Percentiles rank a stretch among this genome's conserved stretches.
Evolutionary conservation across 2,329 filamentous ascomycete genomes (phyloP).

Genomic region (Neofusicoccum sp.): DNA sequence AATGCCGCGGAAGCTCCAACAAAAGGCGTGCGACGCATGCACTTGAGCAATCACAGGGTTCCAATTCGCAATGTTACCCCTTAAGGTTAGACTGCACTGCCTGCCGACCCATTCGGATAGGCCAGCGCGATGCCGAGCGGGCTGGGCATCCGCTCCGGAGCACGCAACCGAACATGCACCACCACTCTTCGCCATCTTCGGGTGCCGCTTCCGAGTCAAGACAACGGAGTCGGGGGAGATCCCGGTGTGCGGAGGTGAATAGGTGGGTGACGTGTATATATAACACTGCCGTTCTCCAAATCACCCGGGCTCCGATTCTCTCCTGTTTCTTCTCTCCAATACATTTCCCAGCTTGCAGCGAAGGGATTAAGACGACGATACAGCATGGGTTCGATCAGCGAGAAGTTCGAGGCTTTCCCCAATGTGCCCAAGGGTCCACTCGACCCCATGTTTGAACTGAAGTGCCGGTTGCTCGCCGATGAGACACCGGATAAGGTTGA

Average conservation of each 20-base stretch:
- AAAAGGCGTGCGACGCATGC: too few relatives aligned
- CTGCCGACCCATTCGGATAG: not conserved
- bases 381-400: not conserved
- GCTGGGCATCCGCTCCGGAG: not conserved
- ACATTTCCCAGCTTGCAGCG: not conserved
- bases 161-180: not conserved
- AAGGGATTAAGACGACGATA: not conserved
- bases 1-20: too few relatives aligned
- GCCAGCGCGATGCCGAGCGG: not conserved
- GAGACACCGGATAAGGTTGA: conserved; percentile 33
- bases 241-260: not conserved
- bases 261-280: not conserved
- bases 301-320: too few relatives aligned
- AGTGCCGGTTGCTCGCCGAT: conserved; percentile 32
- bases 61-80: not conserved
- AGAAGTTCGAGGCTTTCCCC: conserved; percentile 26
- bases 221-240: too few relatives aligned
- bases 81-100: not conserved
- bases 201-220: not conserved
- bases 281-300: not conserved
- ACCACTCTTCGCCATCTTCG: not conserved
- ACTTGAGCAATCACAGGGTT: not conserved
- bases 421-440: conserved; percentile 27
- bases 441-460: conserved; percentile 37
- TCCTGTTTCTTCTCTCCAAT: too few relatives aligned